A percentile compares a stretch with the other conserved stretches of the same genome.
Conservation (phyloP, 148 eudicot genomes). For the Chenopodium album region DNA sequence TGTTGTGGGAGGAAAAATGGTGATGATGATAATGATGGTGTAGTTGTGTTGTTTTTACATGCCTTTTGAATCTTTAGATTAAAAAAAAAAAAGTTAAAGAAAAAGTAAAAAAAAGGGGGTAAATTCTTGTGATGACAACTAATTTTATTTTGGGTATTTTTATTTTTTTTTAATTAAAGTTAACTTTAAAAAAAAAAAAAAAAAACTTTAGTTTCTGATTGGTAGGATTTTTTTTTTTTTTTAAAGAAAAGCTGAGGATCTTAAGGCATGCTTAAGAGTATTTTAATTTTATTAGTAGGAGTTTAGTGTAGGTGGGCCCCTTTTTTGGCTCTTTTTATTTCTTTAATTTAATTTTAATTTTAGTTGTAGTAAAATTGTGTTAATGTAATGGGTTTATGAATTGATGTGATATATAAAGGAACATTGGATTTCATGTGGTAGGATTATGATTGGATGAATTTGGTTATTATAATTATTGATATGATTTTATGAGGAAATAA, state of each 20-base stretch:
- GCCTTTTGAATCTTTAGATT: background rate
- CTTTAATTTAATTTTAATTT: too few relatives aligned
- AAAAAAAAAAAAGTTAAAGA: background rate
- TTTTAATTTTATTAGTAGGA: background rate
- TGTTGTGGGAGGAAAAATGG: background rate
- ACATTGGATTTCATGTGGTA: background rate
- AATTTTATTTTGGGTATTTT: background rate
- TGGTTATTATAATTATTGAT: too few relatives aligned
- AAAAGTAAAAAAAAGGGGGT: too few relatives aligned
- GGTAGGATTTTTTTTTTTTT: background rate
- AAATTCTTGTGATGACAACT: too few relatives aligned
- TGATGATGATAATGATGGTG: background rate
- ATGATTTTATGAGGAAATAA: too few relatives aligned
- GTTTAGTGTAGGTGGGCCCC: background rate
- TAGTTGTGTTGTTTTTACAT: conserved; percentile 4
- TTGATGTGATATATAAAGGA: background rate
- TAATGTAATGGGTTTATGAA: background rate
- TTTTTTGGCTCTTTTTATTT: background rate
- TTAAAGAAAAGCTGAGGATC: background rate
- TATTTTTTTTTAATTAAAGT: too few relatives aligned
- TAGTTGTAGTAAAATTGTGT: background rate
- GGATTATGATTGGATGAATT: background rate
- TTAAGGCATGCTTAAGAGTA: background rate
- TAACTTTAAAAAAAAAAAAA: background rate
- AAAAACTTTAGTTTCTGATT: background rate